Percentiles rank a stretch among this genome's conserved stretches.
phyloP scores from a whole-genome alignment of 2,329 filamentous ascomycete species.

The Phaeoacremonium minimum region DNA sequence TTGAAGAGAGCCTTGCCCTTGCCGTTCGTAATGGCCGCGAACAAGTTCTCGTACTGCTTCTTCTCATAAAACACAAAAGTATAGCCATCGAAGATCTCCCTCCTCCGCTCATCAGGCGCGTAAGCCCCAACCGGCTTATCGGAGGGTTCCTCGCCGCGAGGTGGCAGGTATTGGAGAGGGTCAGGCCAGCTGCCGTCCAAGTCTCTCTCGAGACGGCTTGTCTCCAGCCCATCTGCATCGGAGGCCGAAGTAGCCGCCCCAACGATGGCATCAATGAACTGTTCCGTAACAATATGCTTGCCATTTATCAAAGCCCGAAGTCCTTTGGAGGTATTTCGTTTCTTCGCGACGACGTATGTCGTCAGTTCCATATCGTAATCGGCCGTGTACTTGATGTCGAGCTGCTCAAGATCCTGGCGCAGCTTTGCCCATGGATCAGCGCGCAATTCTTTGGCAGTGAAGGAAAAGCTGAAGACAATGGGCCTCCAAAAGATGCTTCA shows the following conservation, averaged over 20 bases:
- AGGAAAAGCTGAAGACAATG: slow-evolving; percentile 76
- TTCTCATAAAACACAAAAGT: slow-evolving; percentile 83
- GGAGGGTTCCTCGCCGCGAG: slow-evolving; percentile 70
- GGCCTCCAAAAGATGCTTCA: slow-evolving; percentile 80
- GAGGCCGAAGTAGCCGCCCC: slow-evolving; percentile 49
- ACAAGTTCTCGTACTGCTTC: slow-evolving; percentile 70
- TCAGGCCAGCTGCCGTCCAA: slow-evolving; percentile 79
- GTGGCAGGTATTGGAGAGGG: slow-evolving; percentile 66
- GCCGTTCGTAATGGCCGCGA: slow-evolving; percentile 71
- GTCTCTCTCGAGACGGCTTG: slow-evolving; percentile 66
- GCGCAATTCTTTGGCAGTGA: slow-evolving; percentile 66
- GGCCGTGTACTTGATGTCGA: slow-evolving; percentile 82
- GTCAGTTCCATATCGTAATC: slow-evolving; percentile 69
- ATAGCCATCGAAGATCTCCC: slow-evolving; percentile 76
- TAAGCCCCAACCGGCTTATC: slow-evolving; percentile 66
- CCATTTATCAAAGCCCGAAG: slow-evolving; percentile 83
- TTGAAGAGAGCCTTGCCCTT: slow-evolving; percentile 76
- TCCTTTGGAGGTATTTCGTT: slow-evolving; percentile 84
- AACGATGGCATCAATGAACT: slow-evolving; percentile 70
- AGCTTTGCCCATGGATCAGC: slow-evolving; percentile 59
- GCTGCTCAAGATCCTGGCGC: slow-evolving; percentile 64
- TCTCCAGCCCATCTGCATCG: slow-evolving; percentile 40
- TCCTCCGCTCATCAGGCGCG: slow-evolving; percentile 60
- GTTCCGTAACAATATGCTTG: slow-evolving; percentile 68
- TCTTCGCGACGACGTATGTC: slow-evolving; percentile 84